phyloP scores from a whole-genome alignment of 805 yeast genomes.

The Starmerella powellii region DNA sequence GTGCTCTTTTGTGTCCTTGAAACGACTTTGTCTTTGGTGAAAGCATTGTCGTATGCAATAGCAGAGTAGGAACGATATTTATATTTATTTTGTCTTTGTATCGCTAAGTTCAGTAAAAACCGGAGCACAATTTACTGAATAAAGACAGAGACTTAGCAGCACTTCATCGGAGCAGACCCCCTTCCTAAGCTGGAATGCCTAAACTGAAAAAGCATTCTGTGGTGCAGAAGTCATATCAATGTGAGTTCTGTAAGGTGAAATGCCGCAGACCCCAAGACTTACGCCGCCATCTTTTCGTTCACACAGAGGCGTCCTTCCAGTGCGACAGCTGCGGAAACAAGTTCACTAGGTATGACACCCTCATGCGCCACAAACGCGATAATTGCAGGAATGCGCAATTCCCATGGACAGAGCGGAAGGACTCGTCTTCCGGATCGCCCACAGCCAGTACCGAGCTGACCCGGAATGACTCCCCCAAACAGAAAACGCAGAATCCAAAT shows the following conservation, averaged over 20 bases:
- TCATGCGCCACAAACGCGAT: slow-evolving; percentile 51
- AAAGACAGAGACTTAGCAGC: background rate
- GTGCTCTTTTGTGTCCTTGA: too few relatives aligned
- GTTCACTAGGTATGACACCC: slow-evolving; percentile 68
- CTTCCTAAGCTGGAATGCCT: slow-evolving; percentile 3
- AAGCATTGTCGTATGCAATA: too few relatives aligned
- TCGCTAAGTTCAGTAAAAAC: background rate
- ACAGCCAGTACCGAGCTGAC: too few relatives aligned
- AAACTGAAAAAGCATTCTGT: slow-evolving; percentile 9
- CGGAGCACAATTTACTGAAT: background rate
- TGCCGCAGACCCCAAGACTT: slow-evolving; percentile 68
- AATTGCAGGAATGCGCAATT: slow-evolving; percentile 28
- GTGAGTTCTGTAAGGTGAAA: slow-evolving; percentile 46
- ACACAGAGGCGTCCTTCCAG: slow-evolving; percentile 36
- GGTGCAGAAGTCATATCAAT: slow-evolving; percentile 25
- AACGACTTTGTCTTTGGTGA: too few relatives aligned
- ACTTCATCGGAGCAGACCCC: background rate
- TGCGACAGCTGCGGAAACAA: slow-evolving; percentile 50
- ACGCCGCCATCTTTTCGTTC: slow-evolving; percentile 62
- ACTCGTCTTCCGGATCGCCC: background rate
- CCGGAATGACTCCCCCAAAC: too few relatives aligned
- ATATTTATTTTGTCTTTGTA: too few relatives aligned
- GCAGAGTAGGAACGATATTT: too few relatives aligned
- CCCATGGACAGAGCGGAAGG: background rate
- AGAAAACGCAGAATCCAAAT: too few relatives aligned